Base-by-base conservation (phyloP, 495 filamentous ascomycete species). In the Penicillium maclennaniae region DNA sequence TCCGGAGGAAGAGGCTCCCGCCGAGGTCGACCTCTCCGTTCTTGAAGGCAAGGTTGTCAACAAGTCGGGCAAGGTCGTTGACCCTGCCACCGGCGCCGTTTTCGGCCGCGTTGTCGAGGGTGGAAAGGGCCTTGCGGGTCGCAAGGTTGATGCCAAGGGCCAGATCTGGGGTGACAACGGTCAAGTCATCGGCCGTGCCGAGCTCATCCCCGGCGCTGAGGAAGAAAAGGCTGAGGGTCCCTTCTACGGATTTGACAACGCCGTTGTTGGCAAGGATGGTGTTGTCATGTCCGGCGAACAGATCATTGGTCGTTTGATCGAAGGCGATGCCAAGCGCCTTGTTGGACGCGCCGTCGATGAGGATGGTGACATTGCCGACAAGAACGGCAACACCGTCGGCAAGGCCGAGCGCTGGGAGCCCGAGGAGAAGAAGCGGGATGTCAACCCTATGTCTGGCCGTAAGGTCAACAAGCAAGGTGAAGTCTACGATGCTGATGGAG, bases 41-140 rank as follows among this genome's bases (percentile, higher is more conserved):
- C 76, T 95, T 6, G 89, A 88, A 5, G 90, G 90, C 47, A 90
- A 89, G 78, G 80, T 84, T 5, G 87, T 93, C 63, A 95, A 95
- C 73, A 93, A 93, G 69, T 79, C 76, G 7, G 90, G 90, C 43
- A 92, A 92, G 41, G 81, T 92, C 16, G 89, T 95, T 50, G 89
- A 95, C 61, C 60, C 63, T 0, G 68, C 69, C 21, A 75, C 76
- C 25, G 90, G 90, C n/a, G 75, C 75, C 17, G 86, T 93, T 59
- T 84, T 82, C 55, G 90, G 90, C 20, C 84, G 87, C 17, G 81
- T 95, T 8, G 75, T 84, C 39, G 86, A 89, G 60, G 90, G 90
- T 19, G 83, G 91, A 43, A 80, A 82, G 66, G 77, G 77, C 47
- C 78, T 95, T 52, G 77, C 89, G 19, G 89, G 90, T 27, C 81